phyloP scores from a whole-genome alignment of 768 basidiomycete genomes.

The Hygrophorus pudorinus region DNA sequence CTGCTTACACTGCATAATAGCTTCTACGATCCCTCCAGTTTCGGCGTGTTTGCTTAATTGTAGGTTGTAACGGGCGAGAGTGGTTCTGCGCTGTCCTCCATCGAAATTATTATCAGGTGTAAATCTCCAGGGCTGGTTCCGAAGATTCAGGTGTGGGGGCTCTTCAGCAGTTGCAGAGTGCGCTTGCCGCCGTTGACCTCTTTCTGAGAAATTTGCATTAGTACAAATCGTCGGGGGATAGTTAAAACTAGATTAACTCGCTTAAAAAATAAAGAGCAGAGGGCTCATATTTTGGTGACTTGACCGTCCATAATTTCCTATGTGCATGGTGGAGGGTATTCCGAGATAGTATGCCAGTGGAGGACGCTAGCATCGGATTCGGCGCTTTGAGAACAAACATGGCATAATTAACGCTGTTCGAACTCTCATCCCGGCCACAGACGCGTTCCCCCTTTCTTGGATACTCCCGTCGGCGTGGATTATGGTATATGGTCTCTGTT shows the following conservation, averaged over 20 bases:
- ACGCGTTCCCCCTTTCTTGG: conserved; percentile 12
- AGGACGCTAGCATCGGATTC: conserved; percentile 14
- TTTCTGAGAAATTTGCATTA: too few species aligned
- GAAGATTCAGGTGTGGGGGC: not conserved
- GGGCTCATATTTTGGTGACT: not conserved
- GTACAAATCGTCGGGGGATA: not conserved
- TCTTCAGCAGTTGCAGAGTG: not conserved
- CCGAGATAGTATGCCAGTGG: too few species aligned
- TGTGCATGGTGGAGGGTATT: conserved; percentile 11
- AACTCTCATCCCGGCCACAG: not conserved
- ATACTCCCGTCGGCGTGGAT: conserved; percentile 9
- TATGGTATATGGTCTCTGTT: conserved; percentile 18
- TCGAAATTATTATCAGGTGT: conserved; percentile 16
- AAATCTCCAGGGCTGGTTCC: conserved; percentile 20
- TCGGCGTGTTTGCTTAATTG: conserved; percentile 22
- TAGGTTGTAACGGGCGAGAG: conserved; percentile 20
- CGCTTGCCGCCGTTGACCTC: not conserved
- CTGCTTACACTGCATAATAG: conserved; percentile 34
- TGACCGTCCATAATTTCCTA: not conserved
- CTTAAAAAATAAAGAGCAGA: not conserved
- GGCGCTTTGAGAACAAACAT: conserved; percentile 8
- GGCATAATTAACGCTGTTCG: not conserved
- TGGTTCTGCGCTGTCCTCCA: conserved; percentile 13
- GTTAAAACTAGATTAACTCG: not conserved
- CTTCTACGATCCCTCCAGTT: conserved; percentile 23